Evolutionary conservation across 1,284 basidiomycete genomes (phyloP).

Genomic region (Trichosporon faecale): DNA sequence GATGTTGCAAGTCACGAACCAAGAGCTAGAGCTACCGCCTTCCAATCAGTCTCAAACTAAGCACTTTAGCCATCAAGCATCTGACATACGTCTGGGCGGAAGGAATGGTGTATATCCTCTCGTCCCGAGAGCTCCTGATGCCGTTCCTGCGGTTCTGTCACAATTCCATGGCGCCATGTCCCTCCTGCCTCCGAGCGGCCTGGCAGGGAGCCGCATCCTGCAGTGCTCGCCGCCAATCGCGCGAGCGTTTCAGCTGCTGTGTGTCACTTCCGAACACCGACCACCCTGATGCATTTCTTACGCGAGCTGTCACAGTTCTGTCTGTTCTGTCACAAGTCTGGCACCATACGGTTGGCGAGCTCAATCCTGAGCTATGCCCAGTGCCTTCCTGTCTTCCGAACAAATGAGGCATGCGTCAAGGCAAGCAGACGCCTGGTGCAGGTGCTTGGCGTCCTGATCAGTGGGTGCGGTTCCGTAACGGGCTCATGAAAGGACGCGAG

Average conservation of each 20-base stretch:
- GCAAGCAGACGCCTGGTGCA: background rate
- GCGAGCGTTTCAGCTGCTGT: background rate
- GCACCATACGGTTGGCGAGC: background rate
- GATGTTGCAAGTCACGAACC: background rate
- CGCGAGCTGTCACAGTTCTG: background rate
- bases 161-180: background rate
- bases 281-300: background rate
- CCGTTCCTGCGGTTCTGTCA: background rate
- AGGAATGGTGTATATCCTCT: background rate
- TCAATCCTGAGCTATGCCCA: background rate
- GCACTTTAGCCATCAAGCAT: background rate
- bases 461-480: background rate
- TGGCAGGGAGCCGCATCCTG: background rate
- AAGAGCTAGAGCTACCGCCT: background rate
- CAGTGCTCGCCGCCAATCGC: background rate
- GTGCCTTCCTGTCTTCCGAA: background rate
- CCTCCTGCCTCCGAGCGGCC: background rate
- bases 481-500: background rate
- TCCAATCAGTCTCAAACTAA: background rate
- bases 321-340: background rate
- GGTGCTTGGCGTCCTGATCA: background rate
- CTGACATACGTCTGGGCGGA: background rate
- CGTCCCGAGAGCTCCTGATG: background rate
- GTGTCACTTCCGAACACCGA: background rate
- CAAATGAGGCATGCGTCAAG: background rate